Evolutionary conservation across 331 rosid species (phyloP).

Genomic region (Malus hybrid): DNA sequence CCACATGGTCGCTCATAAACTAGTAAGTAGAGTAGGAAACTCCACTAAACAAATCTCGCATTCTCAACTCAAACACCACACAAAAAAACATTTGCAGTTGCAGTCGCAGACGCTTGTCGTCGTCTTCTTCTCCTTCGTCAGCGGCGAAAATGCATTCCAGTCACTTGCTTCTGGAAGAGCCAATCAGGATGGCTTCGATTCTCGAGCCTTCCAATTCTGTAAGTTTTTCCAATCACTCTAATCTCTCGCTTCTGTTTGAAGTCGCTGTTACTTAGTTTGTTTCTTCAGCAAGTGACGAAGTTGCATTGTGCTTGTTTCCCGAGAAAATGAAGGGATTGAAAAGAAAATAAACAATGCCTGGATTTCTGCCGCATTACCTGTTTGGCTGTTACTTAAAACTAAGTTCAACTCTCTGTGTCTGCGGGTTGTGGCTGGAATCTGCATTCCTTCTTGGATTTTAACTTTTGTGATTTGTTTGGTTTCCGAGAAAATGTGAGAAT

Average conservation of each 20-base stretch:
- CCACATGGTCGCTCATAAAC: too few species aligned
- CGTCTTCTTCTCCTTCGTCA: neutral
- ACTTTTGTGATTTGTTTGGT: slow-evolving; percentile 3
- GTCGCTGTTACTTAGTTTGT: neutral
- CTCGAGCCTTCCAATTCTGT: slow-evolving; percentile 73
- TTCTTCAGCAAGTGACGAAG: neutral
- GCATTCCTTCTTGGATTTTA: neutral
- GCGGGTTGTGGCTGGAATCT: neutral
- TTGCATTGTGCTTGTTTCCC: neutral
- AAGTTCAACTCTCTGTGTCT: neutral
- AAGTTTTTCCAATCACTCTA: slow-evolving; percentile 3
- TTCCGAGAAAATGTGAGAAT: neutral
- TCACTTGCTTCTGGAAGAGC: slow-evolving; percentile 65
- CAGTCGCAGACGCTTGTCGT: neutral
- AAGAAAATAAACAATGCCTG: neutral
- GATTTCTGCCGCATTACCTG: neutral
- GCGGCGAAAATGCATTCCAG: slow-evolving; percentile 37
- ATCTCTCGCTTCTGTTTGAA: neutral
- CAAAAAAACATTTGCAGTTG: neutral
- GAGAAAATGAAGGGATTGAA: neutral
- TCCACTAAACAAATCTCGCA: too few species aligned
- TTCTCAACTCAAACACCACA: too few species aligned
- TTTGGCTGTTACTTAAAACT: neutral
- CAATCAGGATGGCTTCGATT: slow-evolving; percentile 66
- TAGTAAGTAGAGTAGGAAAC: too few species aligned